phyloP scores from a whole-genome alignment of 2,329 filamentous ascomycete species.

The Stemphylium beticola region DNA sequence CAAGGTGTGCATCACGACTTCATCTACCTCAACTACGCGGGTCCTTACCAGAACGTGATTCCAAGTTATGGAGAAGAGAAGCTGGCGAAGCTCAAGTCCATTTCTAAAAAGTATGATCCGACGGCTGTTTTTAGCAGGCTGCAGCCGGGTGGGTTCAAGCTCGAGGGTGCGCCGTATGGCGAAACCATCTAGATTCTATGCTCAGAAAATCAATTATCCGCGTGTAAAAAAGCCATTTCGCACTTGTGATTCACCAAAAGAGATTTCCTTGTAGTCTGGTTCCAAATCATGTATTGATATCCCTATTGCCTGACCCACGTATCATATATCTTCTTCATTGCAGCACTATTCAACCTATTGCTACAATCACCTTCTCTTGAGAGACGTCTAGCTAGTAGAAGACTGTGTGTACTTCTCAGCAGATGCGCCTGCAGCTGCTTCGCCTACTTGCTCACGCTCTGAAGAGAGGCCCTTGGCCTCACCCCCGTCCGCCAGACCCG shows the following conservation, averaged over 20 bases:
- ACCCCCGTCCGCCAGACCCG: conserved; percentile 10
- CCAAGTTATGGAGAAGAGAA: conserved; percentile 51
- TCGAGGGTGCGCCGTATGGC: conserved; percentile 23
- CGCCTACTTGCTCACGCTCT: conserved; percentile 13
- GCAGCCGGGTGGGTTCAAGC: conserved; percentile 28
- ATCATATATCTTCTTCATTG: too few relatives aligned
- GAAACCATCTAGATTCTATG: background rate
- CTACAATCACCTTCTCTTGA: too few relatives aligned
- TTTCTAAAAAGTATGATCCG: conserved; percentile 32
- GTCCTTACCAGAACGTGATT: conserved; percentile 51
- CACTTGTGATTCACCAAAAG: too few relatives aligned
- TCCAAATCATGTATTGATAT: too few relatives aligned
- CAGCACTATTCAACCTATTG: too few relatives aligned
- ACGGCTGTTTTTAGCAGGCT: conserved; percentile 28
- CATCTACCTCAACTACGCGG: conserved; percentile 56
- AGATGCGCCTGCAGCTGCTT: background rate
- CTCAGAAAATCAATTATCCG: too few relatives aligned
- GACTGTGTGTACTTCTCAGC: conserved; percentile 11
- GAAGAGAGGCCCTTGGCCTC: conserved; percentile 3
- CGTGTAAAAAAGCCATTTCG: too few relatives aligned
- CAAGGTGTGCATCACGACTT: conserved; percentile 18
- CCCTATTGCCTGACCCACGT: too few relatives aligned
- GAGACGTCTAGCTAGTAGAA: background rate
- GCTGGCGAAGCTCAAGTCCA: conserved; percentile 23
- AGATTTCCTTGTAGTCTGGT: too few relatives aligned